Base-by-base conservation (phyloP, 2,329 filamentous ascomycete species). In the Reticulascus tulasneorum region DNA sequence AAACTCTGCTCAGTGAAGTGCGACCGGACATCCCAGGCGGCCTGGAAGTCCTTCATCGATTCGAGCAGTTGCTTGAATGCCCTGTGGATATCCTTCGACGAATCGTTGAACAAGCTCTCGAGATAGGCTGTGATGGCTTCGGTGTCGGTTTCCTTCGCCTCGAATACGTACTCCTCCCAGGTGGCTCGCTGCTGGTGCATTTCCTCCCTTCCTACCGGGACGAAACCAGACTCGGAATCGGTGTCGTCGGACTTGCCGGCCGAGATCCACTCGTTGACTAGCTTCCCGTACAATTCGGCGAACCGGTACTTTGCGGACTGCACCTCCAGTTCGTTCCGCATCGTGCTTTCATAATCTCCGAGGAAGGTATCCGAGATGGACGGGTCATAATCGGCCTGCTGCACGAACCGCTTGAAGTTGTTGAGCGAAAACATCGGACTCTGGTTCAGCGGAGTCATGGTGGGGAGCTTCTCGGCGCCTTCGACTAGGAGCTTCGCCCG, bases 81-180 rank as follows among this genome's bases (percentile, higher is more conserved):
- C 35, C 65, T 62, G 26, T 58, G 55, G 54, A 54, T 37, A 49
- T 63, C 42, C 52, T 66, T 51, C 45, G 59, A 44, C 23, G 47
- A 39, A 6, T 40, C 9, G 15, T 17, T 57, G 48, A 82, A 82
- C 1, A 81, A 60, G 2, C 55, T 45, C 9, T 64, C 55, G 2
- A 82, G 66, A 46, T 77, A 81, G 1, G 52, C 42, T 4, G 59
- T 54, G 37, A 82, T 72, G 9, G 57, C 62, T 4, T 42, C 45
- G 8, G 54, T 51, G 43, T 80, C 64, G 4, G 68, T 67, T 12
- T 70, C 49, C 19, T 61, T 60, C 5, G 64, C 53, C 4, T 60
- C 60, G 48, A 82, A 81, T n/a, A 77, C 73, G 35, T 69, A 58
- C 2, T 59, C 51, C 50, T 82, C 77, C 73, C 77, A 81, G 10